These are phyloP conservation scores for Neophaeococcomyces aloes DNA, from an alignment of 2,329 filamentous ascomycete genomes.

Conservation along the genomic window DNA sequence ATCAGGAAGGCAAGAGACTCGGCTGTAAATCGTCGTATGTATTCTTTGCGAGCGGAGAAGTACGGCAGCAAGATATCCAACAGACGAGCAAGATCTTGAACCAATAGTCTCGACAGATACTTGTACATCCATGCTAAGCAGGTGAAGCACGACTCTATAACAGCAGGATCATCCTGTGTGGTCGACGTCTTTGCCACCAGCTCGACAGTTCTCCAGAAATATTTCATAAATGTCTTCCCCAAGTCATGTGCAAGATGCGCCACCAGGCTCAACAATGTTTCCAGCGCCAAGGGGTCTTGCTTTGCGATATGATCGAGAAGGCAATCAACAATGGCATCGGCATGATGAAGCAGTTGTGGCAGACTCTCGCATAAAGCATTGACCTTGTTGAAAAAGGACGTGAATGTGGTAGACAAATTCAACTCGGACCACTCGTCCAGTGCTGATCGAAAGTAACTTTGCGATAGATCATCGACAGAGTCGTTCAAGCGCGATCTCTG, in stretches of 20 bases:
- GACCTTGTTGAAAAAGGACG: slow-evolving; percentile 63
- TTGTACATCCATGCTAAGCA: slow-evolving; percentile 95
- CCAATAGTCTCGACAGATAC: slow-evolving; percentile 78
- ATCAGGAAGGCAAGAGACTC: slow-evolving; percentile 91
- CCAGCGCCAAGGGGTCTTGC: slow-evolving; percentile 68
- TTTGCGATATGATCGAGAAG: slow-evolving; percentile 66
- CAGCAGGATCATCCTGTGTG: slow-evolving; percentile 66
- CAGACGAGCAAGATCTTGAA: slow-evolving; percentile 73
- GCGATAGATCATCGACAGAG: slow-evolving; percentile 59
- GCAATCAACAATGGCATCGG: slow-evolving; percentile 69
- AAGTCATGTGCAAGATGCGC: slow-evolving; percentile 93
- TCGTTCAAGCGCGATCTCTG: slow-evolving; percentile 60
- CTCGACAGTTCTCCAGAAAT: slow-evolving; percentile 66
- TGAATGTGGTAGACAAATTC: slow-evolving; percentile 76
- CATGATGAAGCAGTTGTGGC: slow-evolving; percentile 82
- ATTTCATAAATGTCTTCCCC: slow-evolving; percentile 74
- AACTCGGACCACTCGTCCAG: slow-evolving; percentile 84
- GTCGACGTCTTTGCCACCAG: slow-evolving; percentile 69
- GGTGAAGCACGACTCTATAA: slow-evolving; percentile 96
- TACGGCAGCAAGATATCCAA: slow-evolving; percentile 74
- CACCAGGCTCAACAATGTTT: slow-evolving; percentile 77
- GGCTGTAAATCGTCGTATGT: slow-evolving; percentile 84
- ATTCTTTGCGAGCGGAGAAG: slow-evolving; percentile 67
- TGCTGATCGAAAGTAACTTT: slow-evolving; percentile 71
- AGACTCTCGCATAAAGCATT: slow-evolving; percentile 76